phyloP scores from a whole-genome alignment of 2,329 filamentous ascomycete species.

The Xylaria sp. region DNA sequence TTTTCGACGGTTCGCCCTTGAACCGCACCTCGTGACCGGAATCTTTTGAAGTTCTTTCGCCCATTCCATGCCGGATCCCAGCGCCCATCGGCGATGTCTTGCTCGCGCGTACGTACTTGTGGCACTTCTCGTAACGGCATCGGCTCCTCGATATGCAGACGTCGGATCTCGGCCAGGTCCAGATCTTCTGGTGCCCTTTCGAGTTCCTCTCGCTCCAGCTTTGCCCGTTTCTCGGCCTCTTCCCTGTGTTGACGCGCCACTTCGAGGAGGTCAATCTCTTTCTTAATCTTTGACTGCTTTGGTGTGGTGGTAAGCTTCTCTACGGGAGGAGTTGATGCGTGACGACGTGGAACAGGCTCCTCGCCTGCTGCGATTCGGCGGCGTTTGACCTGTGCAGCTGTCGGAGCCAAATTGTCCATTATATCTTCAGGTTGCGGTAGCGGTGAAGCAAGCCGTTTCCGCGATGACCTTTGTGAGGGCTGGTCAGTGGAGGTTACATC shows the following conservation, averaged over 20 bases:
- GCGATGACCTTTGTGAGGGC: constrained; percentile 47
- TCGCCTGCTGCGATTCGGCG: constrained; percentile 72
- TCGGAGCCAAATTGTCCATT: constrained; percentile 79
- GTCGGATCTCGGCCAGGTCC: constrained; percentile 77
- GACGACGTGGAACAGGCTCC: constrained; percentile 55
- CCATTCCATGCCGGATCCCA: constrained; percentile 96
- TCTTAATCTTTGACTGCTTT: constrained; percentile 58
- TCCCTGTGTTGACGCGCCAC: constrained; percentile 69
- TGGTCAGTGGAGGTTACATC: constrained; percentile 35
- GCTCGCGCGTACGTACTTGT: constrained; percentile 57
- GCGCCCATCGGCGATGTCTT: constrained; percentile 64
- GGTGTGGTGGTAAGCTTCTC: constrained; percentile 53
- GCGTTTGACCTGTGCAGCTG: constrained; percentile 81
- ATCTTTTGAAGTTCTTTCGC: constrained; percentile 94
- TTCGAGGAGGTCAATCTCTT: constrained; percentile 76
- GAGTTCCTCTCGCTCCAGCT: constrained; percentile 64
- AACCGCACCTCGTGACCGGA: constrained; percentile 69
- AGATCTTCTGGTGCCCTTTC: constrained; percentile 70
- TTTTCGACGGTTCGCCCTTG: constrained; percentile 55
- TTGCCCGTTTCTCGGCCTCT: constrained; percentile 73
- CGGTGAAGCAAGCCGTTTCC: constrained; percentile 60
- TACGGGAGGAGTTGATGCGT: constrained; percentile 45
- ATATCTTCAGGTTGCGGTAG: constrained; percentile 63
- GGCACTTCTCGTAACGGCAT: constrained; percentile 69
- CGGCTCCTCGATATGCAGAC: constrained; percentile 79